phyloP scores from a whole-genome alignment of 2,329 filamentous ascomycete genomes.

The Coniochaeta ligniaria region DNA sequence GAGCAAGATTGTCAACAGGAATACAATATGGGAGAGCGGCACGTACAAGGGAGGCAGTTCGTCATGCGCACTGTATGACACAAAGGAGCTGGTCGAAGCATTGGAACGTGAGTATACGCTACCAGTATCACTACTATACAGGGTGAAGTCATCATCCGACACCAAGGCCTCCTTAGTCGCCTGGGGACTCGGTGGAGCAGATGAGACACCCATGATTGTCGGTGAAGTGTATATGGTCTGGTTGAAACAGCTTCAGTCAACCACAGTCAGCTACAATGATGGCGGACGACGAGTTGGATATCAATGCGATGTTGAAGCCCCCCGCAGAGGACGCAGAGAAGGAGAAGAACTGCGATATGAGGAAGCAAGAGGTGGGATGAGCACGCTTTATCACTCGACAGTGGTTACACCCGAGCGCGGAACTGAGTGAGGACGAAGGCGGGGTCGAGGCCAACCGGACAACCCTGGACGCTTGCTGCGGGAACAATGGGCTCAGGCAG shows the following conservation, averaged over 20 bases:
- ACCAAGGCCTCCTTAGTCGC: neutral
- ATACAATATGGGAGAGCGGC: neutral
- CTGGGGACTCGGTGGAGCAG: neutral
- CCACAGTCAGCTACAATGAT: neutral
- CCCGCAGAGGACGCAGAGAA: neutral
- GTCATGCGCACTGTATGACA: neutral
- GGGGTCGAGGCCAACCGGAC: neutral
- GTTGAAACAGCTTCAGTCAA: neutral
- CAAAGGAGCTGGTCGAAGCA: neutral
- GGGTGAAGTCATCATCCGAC: conserved; percentile 6
- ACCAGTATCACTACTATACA: conserved; percentile 9
- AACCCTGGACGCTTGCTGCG: neutral
- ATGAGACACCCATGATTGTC: neutral
- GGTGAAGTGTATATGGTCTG: neutral
- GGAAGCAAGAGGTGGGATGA: neutral
- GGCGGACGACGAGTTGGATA: neutral
- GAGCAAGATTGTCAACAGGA: neutral
- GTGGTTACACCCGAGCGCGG: neutral
- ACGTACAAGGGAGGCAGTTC: conserved; percentile 8
- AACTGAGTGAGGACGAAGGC: neutral
- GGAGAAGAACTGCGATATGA: neutral
- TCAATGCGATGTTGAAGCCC: neutral
- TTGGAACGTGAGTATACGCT: conserved; percentile 6
- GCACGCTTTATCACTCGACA: neutral
- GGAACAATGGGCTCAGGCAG: neutral